Evolutionary conservation across 257 asterid species (phyloP).

Genomic region (Eucommia ulmoides): DNA sequence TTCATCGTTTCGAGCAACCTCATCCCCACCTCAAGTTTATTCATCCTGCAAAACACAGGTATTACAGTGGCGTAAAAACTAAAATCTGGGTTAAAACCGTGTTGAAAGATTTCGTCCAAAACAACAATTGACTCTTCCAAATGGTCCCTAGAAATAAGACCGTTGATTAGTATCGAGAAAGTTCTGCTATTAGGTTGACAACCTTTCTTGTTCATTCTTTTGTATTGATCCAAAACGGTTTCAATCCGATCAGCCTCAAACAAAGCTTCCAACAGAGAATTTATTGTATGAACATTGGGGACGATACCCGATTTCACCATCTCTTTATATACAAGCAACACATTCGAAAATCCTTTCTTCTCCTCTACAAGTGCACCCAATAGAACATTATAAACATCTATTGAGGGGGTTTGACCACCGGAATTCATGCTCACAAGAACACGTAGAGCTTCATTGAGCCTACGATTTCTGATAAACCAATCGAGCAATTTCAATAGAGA

Average conservation of each 20-base stretch:
- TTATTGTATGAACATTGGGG: constrained; percentile 55
- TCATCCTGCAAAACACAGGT: constrained; percentile 42
- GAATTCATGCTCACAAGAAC: constrained; percentile 50
- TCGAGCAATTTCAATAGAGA: constrained; percentile 40
- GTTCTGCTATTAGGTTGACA: constrained; percentile 58
- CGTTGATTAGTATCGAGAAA: constrained; percentile 48
- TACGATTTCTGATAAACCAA: constrained; percentile 35
- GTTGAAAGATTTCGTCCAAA: constrained; percentile 45
- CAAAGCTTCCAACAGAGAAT: constrained; percentile 62
- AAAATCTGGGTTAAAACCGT: constrained; percentile 33
- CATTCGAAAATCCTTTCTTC: constrained; percentile 56
- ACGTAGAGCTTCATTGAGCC: constrained; percentile 56
- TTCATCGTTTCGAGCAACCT: constrained; percentile 47
- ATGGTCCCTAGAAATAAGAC: constrained; percentile 43
- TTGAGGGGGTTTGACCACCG: constrained; percentile 35
- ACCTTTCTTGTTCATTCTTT: constrained; percentile 61
- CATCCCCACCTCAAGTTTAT: constrained; percentile 30
- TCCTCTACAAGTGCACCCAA: constrained; percentile 49
- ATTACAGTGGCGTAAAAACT: constrained; percentile 33
- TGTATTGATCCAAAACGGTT: constrained; percentile 56
- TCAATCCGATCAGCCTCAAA: constrained; percentile 51
- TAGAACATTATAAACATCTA: constrained; percentile 33
- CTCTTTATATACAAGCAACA: constrained; percentile 75
- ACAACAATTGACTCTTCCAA: constrained; percentile 39
- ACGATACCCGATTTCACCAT: constrained; percentile 60